Percentiles rank a stretch among this genome's conserved stretches.
Evolutionary conservation across 176 grass and related monocot species (phyloP).

Genomic region (Avena atlantica): DNA sequence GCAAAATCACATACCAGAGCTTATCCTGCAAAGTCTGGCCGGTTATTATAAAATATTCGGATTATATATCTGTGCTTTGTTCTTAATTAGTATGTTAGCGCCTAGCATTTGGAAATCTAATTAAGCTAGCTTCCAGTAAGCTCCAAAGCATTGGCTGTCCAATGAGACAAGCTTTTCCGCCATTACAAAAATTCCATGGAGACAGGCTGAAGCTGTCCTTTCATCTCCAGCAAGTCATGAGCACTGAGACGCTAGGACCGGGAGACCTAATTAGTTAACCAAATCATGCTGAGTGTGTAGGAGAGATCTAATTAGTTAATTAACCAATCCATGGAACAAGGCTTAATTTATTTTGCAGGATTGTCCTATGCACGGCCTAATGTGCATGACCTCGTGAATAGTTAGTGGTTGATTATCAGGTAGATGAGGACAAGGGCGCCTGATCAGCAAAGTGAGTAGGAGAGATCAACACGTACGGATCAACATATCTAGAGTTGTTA

Average conservation of each 20-base stretch:
- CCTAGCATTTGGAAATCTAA: no score
- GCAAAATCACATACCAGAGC: no score
- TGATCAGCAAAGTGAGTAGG: background rate
- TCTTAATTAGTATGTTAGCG: no score
- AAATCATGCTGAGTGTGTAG: background rate
- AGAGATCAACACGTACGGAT: background rate
- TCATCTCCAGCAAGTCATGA: background rate
- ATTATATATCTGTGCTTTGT: no score
- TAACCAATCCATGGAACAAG: no score
- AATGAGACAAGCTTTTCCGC: background rate
- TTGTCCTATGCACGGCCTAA: background rate
- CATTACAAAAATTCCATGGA: conserved; percentile 33
- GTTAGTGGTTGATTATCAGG: background rate
- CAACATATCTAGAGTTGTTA: background rate
- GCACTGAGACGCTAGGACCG: background rate
- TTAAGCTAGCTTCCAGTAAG: no score
- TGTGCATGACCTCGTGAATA: background rate
- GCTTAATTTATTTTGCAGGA: background rate
- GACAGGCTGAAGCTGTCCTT: conserved; percentile 18
- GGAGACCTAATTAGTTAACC: background rate
- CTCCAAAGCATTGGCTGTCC: conserved; percentile 35
- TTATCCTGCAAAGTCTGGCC: no score
- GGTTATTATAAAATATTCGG: no score
- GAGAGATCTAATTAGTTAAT: background rate
- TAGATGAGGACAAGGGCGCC: background rate